Conservation (phyloP, 2,329 filamentous ascomycete genomes). For the Aspergillus sp. region DNA sequence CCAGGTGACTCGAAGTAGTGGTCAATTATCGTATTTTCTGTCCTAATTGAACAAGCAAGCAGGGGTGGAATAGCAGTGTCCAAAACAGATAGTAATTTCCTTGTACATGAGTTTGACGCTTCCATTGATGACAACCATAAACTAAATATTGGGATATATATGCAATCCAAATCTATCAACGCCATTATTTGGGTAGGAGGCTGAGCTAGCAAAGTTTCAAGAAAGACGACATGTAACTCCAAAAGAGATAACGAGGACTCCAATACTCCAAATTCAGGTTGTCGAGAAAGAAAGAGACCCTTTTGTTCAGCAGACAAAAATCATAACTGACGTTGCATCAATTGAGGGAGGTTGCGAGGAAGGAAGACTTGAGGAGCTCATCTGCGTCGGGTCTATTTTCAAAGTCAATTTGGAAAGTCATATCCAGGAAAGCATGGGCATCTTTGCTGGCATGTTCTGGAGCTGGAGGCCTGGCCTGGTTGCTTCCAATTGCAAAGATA, state of each 20-base stretch:
- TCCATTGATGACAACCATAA: background rate
- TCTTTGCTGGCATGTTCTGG: conserved; percentile 85
- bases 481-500: conserved; percentile 96
- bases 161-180: conserved; percentile 11
- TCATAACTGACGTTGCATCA: conserved; percentile 32
- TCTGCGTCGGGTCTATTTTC: conserved; percentile 90
- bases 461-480: conserved; percentile 83
- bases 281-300: background rate
- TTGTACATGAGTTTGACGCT: background rate
- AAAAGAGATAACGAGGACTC: conserved; percentile 14
- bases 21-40: background rate
- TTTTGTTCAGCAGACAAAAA: conserved; percentile 1
- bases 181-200: background rate
- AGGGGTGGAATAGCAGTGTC: background rate
- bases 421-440: conserved; percentile 78
- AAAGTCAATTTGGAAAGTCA: conserved; percentile 95
- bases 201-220: conserved; percentile 2
- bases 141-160: conserved; percentile 9
- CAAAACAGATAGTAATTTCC: background rate
- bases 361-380: conserved; percentile 81
- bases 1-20: background rate
- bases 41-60: background rate
- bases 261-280: conserved; percentile 16
- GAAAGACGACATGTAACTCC: conserved; percentile 4
- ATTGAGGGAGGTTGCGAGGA: conserved; percentile 71